Evolutionary conservation across 2,329 filamentous ascomycete genomes (phyloP), one percentile per base, ranked within the genome.

Genomic region (Talaromyces sp.): DNA sequence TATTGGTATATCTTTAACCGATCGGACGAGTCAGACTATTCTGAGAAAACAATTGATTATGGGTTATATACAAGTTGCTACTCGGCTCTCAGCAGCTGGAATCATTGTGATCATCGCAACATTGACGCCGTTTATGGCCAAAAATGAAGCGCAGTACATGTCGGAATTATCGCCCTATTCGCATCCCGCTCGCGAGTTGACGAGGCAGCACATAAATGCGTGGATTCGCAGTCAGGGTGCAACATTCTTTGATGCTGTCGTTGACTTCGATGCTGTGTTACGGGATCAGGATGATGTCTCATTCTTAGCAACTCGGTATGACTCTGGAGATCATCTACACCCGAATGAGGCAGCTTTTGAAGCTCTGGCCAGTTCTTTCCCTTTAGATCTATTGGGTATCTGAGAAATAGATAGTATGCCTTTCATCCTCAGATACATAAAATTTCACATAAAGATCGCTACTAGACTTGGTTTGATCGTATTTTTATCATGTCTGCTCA

Each of bases 251-350:
- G 86, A 89, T 69, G 83, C 80, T 0, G 82, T 87, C 3, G 74
- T 89, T 29, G 88, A 91, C 72, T 90, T 91, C 69, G 86, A 88
- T 70, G 78, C 73, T 43, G 75, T 86, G 15, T 69, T 90, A 40
- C 81, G 83, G 11, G 82, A 89, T 72, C 79, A 81, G 15, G 75
- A 75, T 3, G 79, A 82, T 31, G 75, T 77, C 22, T 82, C 79
- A n/a, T 78, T 82, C 70, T 70, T 91, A 72, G 79, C 78, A 25
- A 72, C 73, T 13, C 71, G 80, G 66, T 89, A 82, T 69, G 83
- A 90, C 69, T 82, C 83, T 0, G 88, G 88, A 0, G 88, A 91
- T 74, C 88, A 87, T 72, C 72, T 91, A 71, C 88, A 91, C 78
- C 85, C 86, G 0, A 88, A 84, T 72, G 81, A 82, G 0, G 77